Base-by-base conservation (phyloP, 805 yeast species). In the Sungouiella thailandica region DNA sequence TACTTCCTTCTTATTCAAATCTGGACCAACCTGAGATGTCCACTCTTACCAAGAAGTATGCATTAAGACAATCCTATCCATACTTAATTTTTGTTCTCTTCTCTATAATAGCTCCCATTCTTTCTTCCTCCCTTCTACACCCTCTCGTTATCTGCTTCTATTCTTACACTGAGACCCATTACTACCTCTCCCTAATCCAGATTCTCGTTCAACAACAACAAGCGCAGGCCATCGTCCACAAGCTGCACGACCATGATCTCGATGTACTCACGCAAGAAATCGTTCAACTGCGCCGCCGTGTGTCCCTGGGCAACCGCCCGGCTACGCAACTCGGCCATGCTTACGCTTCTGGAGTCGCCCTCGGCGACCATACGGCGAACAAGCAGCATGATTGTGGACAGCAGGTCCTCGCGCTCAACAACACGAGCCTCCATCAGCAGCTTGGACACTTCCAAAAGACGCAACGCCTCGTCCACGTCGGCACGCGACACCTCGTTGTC, bases 381-480 rank as follows among this genome's bases (percentile, higher is more conserved):
- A 23, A 34, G 31, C 34, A 32, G 31, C 45, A 89, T 78, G 45
- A 84, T 73, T 47, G 79, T 79, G 33, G 84, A 73, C 18, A 35
- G 29, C 34, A 74, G 72, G 49, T 85, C 94, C 42, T 77, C 85
- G 25, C 68, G 59, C 32, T 65, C 65, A 40, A 63, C 67, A 29
- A 70, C 75, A 26, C 74, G 76, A 28, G 73, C 68, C 43, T 74
- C 74, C 49, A 90, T 70, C 6, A 96, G 83, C 38, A 83, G 78
- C 60, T 89, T 85, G n/a, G 96, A 86, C 10, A 85, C 95, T 48
- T 81, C 81, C 37, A 81, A 69, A 46, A 93, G 72, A 52, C 98
- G 76, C 51, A 93, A 66, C 0, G 98, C 96, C 63, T 93, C 99
- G 52, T 93, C 97, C 25, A 93, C 96, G 59, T 93, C 97, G 37